Evolutionary conservation across 2,329 filamentous ascomycete genomes (phyloP), one percentile per base, ranked within the genome.

Genomic region (Claviceps digitariae): DNA sequence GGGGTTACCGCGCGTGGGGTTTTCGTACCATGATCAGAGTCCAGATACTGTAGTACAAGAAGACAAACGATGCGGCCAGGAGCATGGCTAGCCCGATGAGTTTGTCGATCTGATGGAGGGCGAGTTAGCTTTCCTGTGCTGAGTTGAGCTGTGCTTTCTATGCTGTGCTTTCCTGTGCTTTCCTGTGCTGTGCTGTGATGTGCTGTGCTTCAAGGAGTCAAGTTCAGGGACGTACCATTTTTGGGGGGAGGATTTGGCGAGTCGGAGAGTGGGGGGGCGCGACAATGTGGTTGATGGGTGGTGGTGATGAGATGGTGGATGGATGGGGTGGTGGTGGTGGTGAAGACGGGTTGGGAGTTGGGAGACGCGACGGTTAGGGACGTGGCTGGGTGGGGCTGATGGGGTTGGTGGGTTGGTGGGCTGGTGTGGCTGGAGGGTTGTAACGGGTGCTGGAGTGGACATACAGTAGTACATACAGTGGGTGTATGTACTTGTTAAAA

Each of bases 41-140:
- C 93, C 93, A 98, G 71, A 95, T 81, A 58, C 89, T 93, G 76
- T 98, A 98, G 81, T 98, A 98, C 64, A 79, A 72, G 64, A 82
- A 82, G 64, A 82, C 75, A 69, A 79, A 75, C 58, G 78, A 75
- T 64, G 79, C 77, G 68, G 77, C 79, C 78, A 80, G 78, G 69
- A 82, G 76, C 79, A 82, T 82, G 78, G 79, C 77, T 75, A 81
- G 74, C 67, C 79, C 79, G 65, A 81, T 75, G 67, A 82, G 79
- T 82, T 88, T 90, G 80, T 95, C 93, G 74, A 96, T 86, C 93
- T 98, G 69, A 9, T n/a, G n/a, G n/a, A n/a, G n/a, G n/a, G n/a
- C n/a, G n/a, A n/a, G n/a, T 45, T 45, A 45, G 23, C 23, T 17
- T 45, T 25, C 20, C 5, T 36, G n/a, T n/a, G n/a, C n/a, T n/a